Conservation (phyloP, 2,329 filamentous ascomycete genomes). For the Tolypocladium amazonense region DNA sequence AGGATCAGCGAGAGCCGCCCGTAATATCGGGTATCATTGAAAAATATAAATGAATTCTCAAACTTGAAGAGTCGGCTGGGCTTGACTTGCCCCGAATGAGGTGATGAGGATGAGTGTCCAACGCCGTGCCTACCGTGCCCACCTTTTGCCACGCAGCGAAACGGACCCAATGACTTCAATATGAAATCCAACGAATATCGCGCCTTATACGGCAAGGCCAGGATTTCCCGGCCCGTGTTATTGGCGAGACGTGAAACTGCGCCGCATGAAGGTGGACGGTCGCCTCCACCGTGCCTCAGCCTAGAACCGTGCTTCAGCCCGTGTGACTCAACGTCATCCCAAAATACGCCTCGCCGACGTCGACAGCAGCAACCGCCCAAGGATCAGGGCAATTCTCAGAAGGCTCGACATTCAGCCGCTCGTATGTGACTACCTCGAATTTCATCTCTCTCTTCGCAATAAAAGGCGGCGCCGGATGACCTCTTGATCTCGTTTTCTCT, state of each 20-base stretch:
- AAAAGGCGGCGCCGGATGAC: neutral
- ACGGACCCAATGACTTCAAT: neutral
- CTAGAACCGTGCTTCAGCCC: neutral
- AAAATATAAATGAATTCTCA: no score
- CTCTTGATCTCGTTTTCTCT: neutral
- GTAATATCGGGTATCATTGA: neutral
- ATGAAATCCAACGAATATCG: neutral
- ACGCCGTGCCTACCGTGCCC: neutral
- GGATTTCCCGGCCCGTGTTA: neutral
- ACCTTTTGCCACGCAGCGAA: neutral
- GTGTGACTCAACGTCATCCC: neutral
- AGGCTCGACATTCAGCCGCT: neutral
- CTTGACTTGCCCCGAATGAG: neutral
- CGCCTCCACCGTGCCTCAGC: no score
- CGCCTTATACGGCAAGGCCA: neutral
- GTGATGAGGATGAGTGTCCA: neutral
- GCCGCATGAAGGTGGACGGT: neutral
- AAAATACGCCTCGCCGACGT: neutral
- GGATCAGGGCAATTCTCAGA: neutral
- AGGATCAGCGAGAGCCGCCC: neutral
- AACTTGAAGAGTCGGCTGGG: no score
- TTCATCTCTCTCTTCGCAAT: neutral
- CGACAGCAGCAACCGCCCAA: neutral
- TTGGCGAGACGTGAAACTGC: neutral
- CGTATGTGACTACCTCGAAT: neutral